Percentiles rank a stretch among this genome's conserved stretches.
Evolutionary conservation across 805 yeast species (phyloP).

Genomic region (Metschnikowia gelsemii): DNA sequence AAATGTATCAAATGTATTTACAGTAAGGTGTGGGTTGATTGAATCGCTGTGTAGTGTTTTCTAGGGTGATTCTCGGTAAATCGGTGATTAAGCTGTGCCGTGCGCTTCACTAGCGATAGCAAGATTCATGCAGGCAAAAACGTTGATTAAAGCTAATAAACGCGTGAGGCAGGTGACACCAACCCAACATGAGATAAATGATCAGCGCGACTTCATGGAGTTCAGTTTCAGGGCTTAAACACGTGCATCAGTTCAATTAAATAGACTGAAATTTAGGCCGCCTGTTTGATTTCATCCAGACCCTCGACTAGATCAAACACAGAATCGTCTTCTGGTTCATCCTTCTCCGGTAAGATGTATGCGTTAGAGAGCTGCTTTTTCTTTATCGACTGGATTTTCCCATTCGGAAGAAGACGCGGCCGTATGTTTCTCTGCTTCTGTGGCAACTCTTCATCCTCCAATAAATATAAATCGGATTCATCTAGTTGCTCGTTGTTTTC

Average conservation of each 20-base stretch:
- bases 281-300: constrained; percentile 8
- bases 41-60: neutral
- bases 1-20: too few species aligned
- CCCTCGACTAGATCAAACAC: neutral
- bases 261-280: constrained; percentile 2
- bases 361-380: constrained; percentile 43
- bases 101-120: neutral
- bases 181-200: neutral
- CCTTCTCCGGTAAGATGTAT: constrained; percentile 31
- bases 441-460: constrained; percentile 86
- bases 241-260: neutral
- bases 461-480: constrained; percentile 32
- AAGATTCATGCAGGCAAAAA: constrained; percentile 9
- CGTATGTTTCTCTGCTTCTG: constrained; percentile 71
- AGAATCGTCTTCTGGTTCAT: constrained; percentile 6
- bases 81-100: neutral
- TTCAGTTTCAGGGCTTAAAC: too few species aligned
- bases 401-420: constrained; percentile 87
- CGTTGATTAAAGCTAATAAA: constrained; percentile 1
- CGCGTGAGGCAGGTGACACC: neutral
- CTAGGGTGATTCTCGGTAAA: neutral
- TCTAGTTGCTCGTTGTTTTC: constrained; percentile 44
- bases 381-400: constrained; percentile 71
- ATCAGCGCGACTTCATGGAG: too few species aligned
- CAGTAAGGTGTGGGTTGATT: neutral